Conservation (phyloP, 768 basidiomycete genomes). For the Chalciporus chontae region DNA sequence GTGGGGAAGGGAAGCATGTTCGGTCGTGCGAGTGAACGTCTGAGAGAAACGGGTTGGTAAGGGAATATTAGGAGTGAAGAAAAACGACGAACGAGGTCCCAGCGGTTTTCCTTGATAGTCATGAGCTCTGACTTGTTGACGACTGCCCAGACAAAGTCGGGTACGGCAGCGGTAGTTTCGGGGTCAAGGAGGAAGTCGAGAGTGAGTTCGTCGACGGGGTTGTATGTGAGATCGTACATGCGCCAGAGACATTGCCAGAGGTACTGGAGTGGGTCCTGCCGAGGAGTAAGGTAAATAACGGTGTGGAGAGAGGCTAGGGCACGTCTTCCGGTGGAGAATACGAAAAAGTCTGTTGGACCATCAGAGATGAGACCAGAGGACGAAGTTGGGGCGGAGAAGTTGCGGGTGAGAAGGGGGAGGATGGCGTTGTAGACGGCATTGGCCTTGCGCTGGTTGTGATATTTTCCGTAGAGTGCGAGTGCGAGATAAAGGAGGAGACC, state of each 20-base stretch:
- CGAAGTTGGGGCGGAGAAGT: constrained; percentile 69
- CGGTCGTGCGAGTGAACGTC: constrained; percentile 82
- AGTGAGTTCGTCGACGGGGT: constrained; percentile 62
- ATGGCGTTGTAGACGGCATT: constrained; percentile 66
- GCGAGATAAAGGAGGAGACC: constrained; percentile 54
- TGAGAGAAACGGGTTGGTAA: constrained; percentile 26
- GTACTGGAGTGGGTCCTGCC: constrained; percentile 76
- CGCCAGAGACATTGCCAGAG: constrained; percentile 58
- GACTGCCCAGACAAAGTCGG: constrained; percentile 81
- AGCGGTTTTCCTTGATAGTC: constrained; percentile 65
- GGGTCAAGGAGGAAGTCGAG: constrained; percentile 75
- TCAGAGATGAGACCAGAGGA: constrained; percentile 55
- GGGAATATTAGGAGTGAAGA: neutral
- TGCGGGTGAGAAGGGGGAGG: constrained; percentile 52
- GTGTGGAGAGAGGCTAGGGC: constrained; percentile 76
- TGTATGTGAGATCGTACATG: constrained; percentile 74
- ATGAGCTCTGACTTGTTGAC: constrained; percentile 77
- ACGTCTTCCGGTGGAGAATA: constrained; percentile 84
- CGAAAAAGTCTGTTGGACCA: constrained; percentile 77
- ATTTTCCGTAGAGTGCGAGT: constrained; percentile 58
- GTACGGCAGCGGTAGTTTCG: constrained; percentile 33
- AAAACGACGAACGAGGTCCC: constrained; percentile 74
- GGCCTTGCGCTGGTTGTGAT: constrained; percentile 55
- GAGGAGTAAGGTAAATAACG: constrained; percentile 70
- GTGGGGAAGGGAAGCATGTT: constrained; percentile 57